Evolutionary conservation across 192 early-diverging fungal genomes (phyloP).

Genomic region (Chytriomyces sp.): DNA sequence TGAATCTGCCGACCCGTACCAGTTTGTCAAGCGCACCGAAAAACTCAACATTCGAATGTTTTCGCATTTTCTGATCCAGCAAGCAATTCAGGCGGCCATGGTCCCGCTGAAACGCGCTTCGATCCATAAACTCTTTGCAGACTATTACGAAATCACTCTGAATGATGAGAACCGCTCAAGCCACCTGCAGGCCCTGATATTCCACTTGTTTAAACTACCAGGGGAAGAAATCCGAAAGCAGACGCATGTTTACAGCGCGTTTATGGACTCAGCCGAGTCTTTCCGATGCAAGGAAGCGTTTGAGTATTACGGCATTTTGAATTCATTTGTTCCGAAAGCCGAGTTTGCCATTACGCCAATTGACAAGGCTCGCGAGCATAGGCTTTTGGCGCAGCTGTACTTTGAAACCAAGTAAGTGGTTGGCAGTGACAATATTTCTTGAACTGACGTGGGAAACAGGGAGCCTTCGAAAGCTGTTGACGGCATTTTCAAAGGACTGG

Average conservation of each 20-base stretch:
- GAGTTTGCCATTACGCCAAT: not conserved
- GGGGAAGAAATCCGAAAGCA: not conserved
- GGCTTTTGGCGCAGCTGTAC: not conserved
- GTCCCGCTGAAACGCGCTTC: not conserved
- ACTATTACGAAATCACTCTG: slow-evolving; percentile 7
- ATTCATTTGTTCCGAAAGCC: not conserved
- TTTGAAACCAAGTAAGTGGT: not conserved
- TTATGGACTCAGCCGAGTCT: not conserved
- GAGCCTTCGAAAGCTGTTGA: not conserved
- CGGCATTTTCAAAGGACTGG: too few species aligned
- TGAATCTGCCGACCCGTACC: not conserved
- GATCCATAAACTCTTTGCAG: not conserved
- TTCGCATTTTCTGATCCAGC: slow-evolving; percentile 15
- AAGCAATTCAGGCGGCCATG: slow-evolving; percentile 2
- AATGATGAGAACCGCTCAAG: not conserved
- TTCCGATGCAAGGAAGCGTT: not conserved
- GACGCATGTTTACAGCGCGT: not conserved
- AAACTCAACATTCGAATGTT: not conserved
- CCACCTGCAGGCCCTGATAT: not conserved
- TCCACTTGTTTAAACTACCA: slow-evolving; percentile 1
- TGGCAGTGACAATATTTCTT: not conserved
- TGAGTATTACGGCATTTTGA: not conserved
- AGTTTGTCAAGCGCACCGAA: not conserved
- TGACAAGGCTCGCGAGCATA: not conserved
- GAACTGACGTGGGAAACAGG: not conserved